Percentiles rank a stretch among this genome's conserved stretches.
Evolutionary conservation across 352 stramenopile species (phyloP).

Genomic region (Pythium rhizo-oryzae): DNA sequence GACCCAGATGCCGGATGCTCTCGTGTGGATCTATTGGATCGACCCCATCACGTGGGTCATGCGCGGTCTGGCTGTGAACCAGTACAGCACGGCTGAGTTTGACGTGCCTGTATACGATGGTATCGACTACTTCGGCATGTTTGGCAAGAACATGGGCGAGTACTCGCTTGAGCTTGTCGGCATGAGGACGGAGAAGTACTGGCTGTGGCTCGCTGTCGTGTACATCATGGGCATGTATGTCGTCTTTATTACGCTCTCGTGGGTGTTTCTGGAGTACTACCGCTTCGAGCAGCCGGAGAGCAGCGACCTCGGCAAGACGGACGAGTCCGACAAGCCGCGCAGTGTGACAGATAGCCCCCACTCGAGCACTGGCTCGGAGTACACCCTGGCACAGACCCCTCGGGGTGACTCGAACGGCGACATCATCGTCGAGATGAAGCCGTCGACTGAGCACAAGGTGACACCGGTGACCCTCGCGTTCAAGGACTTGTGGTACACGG

Average conservation of each 20-base stretch:
- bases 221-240: constrained; percentile 26
- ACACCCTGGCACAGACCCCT: constrained; percentile 10
- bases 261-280: constrained; percentile 26
- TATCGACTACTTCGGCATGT: constrained; percentile 38
- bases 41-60: constrained; percentile 51
- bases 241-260: constrained; percentile 5
- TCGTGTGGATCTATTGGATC: constrained; percentile 66
- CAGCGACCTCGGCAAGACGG: constrained; percentile 2
- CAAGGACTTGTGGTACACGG: constrained; percentile 36
- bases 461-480: constrained; percentile 33
- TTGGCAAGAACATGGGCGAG: constrained; percentile 36
- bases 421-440: not conserved
- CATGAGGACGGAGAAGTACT: constrained; percentile 30
- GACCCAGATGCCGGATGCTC: constrained; percentile 44
- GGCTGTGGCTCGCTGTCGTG: constrained; percentile 18
- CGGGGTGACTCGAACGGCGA: constrained; percentile 13
- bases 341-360: not conserved
- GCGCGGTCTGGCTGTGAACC: constrained; percentile 39
- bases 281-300: constrained; percentile 17
- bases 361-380: not conserved
- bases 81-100: constrained; percentile 40
- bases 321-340: not conserved
- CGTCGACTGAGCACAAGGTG: not conserved
- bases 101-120: constrained; percentile 38
- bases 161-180: constrained; percentile 38